Base-by-base conservation (phyloP, 2,329 filamentous ascomycete species). In the Tolypocladium sp. region DNA sequence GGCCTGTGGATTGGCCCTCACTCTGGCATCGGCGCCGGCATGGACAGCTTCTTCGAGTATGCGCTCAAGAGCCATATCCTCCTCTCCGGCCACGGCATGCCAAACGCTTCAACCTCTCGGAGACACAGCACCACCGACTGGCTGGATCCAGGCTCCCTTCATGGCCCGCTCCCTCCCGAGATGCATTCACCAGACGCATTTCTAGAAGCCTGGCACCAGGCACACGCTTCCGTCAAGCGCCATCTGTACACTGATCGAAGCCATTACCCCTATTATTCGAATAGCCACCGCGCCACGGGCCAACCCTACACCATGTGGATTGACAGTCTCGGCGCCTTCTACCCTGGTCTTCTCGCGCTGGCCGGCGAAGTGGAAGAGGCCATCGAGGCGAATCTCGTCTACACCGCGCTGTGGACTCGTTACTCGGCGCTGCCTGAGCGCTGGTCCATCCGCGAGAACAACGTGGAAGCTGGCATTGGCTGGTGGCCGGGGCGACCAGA, bases 11-110 rank as follows among this genome's bases (percentile, higher is more conserved):
- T 94, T 40, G 89, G 89, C 10, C 83, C 90, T 2, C 92, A 91
- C 71, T 88, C 93, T n/a, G 93, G 94, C 37, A 96, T 99, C 66
- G 94, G 94, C 56, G 94, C 94, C 9, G 94, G 94, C 44, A 91
- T 96, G 68, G 94, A 99, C 76, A 97, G 92, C 74, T 99, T 99
- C 76, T 97, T 96, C 69, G 94, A 99, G 75, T 99, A 99, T 73
- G 92, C 94, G 4, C 82, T 97, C 67, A 99, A 99, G 74, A 92
- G 92, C 22, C 87, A 96, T 69, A 90, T 99, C 61, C 76, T 99
- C 30, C 83, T 97, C 27, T 96, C 93, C 2, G 90, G 91, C 1
- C 85, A 89, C 60, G 80, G 79, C 17, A 71, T 80, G 61, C 83
- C 83, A 3, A 87, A 87, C 63, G 60, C 63, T 6, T 70, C 74